phyloP scores from a whole-genome alignment of 768 basidiomycete genomes.

The Phanerochaete sordida region DNA sequence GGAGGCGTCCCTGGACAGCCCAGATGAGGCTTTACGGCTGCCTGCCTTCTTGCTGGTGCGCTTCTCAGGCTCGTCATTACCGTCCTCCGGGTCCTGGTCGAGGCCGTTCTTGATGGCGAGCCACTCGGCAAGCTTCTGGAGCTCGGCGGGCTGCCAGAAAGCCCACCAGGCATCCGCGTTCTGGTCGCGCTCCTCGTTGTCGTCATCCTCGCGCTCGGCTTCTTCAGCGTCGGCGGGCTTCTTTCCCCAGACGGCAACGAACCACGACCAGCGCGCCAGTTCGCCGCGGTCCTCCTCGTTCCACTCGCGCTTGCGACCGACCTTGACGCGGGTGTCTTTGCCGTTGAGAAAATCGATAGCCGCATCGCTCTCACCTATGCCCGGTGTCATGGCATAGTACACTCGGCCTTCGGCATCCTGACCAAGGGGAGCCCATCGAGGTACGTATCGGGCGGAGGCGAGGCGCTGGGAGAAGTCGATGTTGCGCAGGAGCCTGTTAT shows the following conservation, averaged over 20 bases:
- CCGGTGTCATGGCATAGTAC: conserved; percentile 67
- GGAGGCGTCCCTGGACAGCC: conserved; percentile 3
- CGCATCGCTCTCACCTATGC: conserved; percentile 51
- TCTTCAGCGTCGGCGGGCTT: conserved; percentile 33
- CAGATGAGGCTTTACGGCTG: not conserved
- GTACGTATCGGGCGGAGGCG: conserved; percentile 37
- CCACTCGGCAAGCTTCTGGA: conserved; percentile 65
- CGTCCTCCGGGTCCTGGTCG: conserved; percentile 18
- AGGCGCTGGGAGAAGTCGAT: conserved; percentile 59
- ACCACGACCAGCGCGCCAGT: conserved; percentile 69
- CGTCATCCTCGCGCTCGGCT: conserved; percentile 21
- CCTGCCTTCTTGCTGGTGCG: not conserved
- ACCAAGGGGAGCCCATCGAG: conserved; percentile 65
- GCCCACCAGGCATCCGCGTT: conserved; percentile 64
- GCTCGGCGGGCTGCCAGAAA: conserved; percentile 62
- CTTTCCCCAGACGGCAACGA: conserved; percentile 72
- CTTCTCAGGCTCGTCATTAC: not conserved
- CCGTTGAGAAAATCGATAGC: conserved; percentile 32
- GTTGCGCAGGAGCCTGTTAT: conserved; percentile 45
- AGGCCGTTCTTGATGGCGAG: conserved; percentile 47
- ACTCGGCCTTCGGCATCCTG: conserved; percentile 60
- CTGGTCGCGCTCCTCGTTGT: conserved; percentile 24
- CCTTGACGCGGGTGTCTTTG: conserved; percentile 30
- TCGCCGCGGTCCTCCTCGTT: conserved; percentile 46
- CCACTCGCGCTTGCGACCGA: conserved; percentile 39